A percentile compares a stretch with the other conserved stretches of the same genome.
These are phyloP conservation scores for Daldinia loculata DNA, from an alignment of 495 filamentous ascomycete genomes.

Conservation along the genomic window DNA sequence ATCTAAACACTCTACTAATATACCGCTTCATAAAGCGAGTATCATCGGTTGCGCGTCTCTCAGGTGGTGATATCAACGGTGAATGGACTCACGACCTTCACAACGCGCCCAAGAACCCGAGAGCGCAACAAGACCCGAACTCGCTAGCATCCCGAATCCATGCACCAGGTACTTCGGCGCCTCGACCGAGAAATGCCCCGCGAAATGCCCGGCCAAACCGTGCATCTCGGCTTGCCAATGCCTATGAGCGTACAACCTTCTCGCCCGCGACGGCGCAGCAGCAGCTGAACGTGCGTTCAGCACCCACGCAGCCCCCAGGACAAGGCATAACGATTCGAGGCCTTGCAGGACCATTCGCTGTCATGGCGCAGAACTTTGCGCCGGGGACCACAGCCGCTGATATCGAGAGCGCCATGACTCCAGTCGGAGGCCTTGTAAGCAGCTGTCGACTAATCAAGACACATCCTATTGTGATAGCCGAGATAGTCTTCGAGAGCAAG, in stretches of 20 bases:
- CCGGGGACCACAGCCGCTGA: slow-evolving; percentile 93
- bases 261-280: slow-evolving; percentile 45
- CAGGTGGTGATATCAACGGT: slow-evolving; percentile 58
- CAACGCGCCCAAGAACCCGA: slow-evolving; percentile 45
- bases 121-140: slow-evolving; percentile 46
- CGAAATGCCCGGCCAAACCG: slow-evolving; percentile 44
- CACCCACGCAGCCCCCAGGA: slow-evolving; percentile 43
- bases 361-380: slow-evolving; percentile 89
- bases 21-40: slow-evolving; percentile 25
- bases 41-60: slow-evolving; percentile 51
- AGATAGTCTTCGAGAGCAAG: slow-evolving; percentile 82
- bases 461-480: slow-evolving; percentile 81
- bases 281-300: slow-evolving; percentile 46
- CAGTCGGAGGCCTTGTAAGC: slow-evolving; percentile 72
- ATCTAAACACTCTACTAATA: slow-evolving; percentile 19
- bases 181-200: slow-evolving; percentile 29
- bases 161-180: slow-evolving; percentile 45
- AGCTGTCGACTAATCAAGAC: slow-evolving; percentile 76
- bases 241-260: slow-evolving; percentile 35
- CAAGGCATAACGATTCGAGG: slow-evolving; percentile 80
- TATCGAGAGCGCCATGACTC: slow-evolving; percentile 85
- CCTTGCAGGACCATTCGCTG: slow-evolving; percentile 79
- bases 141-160: slow-evolving; percentile 57
- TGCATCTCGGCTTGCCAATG: slow-evolving; percentile 31
- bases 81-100: slow-evolving; percentile 69